Evolutionary conservation across 805 yeast genomes (phyloP), one percentile per base, ranked within the genome.

Genomic region (Candida verbasci): DNA sequence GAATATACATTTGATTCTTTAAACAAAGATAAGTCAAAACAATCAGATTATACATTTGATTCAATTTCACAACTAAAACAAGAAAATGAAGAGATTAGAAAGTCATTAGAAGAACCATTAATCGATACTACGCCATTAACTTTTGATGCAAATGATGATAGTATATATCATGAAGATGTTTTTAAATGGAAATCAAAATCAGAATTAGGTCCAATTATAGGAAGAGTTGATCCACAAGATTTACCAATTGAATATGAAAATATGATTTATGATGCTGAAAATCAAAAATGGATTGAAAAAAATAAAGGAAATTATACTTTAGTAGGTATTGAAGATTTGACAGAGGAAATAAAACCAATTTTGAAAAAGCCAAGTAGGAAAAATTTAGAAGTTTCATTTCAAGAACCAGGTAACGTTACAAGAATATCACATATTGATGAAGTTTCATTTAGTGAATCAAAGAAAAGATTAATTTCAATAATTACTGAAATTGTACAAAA

Each of bases 381-480:
- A 27, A 54, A 50, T 31, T 43, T 52, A 22, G 71, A 67, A 41
- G 73, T 68, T 2, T 67, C 72, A 1, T 68, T 68, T 38, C 67
- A 62, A 33, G 43, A 65, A 17, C 38, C 24, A 10, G 26, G 12
- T 16, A 51, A 45, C 27, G 68, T 70, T 2, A 72, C 78, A 0
- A 58, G 59, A 15, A 46, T 63, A 2, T 68, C 76, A 2, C 68
- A 67, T 20, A 36, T 72, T 5, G 56, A 58, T 9, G 27, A 29
- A 4, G 36, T 71, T 3, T 69, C 80, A 3, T 76, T 75, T 45
- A 60, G 77, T 2, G 71, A 72, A 43, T 62, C 74, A 0, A 66
- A 66, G 38, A 61, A 53, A 33, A 55, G 55, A 10, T 48, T 76
- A 25, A 74, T 73, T 3, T 56, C 74, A 6, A 61, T 70, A 3